Evolutionary conservation across 2,329 filamentous ascomycete genomes (phyloP).

Genomic region (Sporothrix inflata): DNA sequence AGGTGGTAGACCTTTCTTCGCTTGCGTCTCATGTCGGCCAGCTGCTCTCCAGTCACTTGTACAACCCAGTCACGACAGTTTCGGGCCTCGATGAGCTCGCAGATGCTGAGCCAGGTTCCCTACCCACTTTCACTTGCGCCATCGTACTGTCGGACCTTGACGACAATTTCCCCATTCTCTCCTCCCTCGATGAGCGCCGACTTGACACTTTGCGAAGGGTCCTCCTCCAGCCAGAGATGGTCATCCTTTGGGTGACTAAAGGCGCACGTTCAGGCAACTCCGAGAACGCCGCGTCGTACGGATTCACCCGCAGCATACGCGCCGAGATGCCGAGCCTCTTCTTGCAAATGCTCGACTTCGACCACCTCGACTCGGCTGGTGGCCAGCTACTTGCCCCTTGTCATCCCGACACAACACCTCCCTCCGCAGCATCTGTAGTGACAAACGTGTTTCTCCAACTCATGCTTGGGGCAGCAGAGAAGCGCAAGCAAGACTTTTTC

Average conservation of each 20-base stretch:
- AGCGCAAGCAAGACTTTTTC: not conserved
- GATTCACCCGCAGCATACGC: constrained; percentile 40
- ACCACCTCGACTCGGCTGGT: constrained; percentile 27
- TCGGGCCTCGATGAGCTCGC: constrained; percentile 38
- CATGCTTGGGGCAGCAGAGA: constrained; percentile 11
- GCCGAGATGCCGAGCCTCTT: constrained; percentile 41
- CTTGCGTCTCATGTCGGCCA: not conserved
- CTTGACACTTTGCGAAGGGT: constrained; percentile 37
- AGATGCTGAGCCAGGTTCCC: not conserved
- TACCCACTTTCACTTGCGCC: constrained; percentile 38
- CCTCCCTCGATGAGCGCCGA: constrained; percentile 41
- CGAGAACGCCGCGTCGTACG: constrained; percentile 41
- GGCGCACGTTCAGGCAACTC: constrained; percentile 35
- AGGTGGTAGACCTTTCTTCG: not conserved
- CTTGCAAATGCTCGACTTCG: constrained; percentile 42
- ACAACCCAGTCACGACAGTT: not conserved
- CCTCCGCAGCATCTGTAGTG: constrained; percentile 28
- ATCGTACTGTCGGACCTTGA: constrained; percentile 46
- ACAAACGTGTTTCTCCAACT: constrained; percentile 36
- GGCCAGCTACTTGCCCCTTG: not conserved
- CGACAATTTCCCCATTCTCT: constrained; percentile 38
- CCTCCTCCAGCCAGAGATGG: constrained; percentile 39
- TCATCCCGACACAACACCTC: not conserved
- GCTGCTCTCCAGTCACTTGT: not conserved
- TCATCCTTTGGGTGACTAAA: constrained; percentile 41